phyloP scores from a whole-genome alignment of 805 yeast genomes.

The Candida manassasensis region DNA sequence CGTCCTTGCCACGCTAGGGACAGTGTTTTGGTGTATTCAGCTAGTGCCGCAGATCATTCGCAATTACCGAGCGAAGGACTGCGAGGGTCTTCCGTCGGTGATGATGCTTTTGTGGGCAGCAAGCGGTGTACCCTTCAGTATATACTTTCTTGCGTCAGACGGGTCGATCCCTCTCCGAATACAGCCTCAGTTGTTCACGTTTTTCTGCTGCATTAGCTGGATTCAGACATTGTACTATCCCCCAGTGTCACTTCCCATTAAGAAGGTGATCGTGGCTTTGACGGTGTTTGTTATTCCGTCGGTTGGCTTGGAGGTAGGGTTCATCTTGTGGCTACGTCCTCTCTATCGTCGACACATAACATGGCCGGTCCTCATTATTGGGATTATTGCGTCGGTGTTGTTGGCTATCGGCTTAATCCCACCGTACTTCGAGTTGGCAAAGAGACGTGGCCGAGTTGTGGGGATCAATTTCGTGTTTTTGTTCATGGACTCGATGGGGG shows the following conservation, averaged over 20 bases:
- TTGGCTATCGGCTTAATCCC: conserved; percentile 79
- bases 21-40: conserved; percentile 91
- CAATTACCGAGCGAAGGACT: conserved; percentile 71
- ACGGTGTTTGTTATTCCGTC: conserved; percentile 38
- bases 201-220: conserved; percentile 66
- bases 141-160: conserved; percentile 70
- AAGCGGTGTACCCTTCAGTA: conserved; percentile 78
- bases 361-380: conserved; percentile 82
- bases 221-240: conserved; percentile 62
- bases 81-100: conserved; percentile 81
- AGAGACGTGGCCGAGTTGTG: conserved; percentile 76
- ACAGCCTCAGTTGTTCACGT: conserved; percentile 82
- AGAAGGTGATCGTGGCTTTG: conserved; percentile 32
- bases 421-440: conserved; percentile 79
- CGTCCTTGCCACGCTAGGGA: conserved; percentile 82
- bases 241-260: conserved; percentile 43
- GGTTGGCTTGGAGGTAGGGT: conserved; percentile 64
- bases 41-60: conserved; percentile 77
- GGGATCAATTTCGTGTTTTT: conserved; percentile 86
- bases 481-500: conserved; percentile 74
- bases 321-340: conserved; percentile 65
- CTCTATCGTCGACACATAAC: conserved; percentile 43
- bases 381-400: conserved; percentile 71
- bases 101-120: conserved; percentile 81
- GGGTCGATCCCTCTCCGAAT: conserved; percentile 75